phyloP scores from a whole-genome alignment of 1,284 basidiomycete genomes.

The Anthracocystis setariae region DNA sequence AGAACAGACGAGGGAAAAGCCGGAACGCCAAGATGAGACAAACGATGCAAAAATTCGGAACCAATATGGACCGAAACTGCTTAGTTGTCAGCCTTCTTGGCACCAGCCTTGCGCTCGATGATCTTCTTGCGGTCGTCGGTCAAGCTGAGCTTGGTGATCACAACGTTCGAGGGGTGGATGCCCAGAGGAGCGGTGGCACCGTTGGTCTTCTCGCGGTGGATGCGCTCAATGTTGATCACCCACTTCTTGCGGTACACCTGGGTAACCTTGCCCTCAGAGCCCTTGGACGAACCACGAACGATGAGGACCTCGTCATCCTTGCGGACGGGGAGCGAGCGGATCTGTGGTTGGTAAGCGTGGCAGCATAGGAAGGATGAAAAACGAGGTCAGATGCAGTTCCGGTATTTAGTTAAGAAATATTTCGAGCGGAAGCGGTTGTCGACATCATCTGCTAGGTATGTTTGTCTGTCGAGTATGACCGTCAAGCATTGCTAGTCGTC shows the following conservation, averaged over 20 bases:
- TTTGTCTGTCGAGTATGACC: too few species aligned
- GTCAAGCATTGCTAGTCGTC: too few species aligned
- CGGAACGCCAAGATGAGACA: constrained; percentile 4
- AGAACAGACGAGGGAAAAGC: neutral
- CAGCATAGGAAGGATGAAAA: neutral
- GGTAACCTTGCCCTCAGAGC: constrained; percentile 76
- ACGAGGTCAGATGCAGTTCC: constrained; percentile 2
- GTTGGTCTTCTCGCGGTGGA: constrained; percentile 97
- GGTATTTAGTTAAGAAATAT: neutral
- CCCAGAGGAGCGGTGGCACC: constrained; percentile 93
- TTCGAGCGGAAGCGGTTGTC: neutral
- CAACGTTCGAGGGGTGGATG: constrained; percentile 96
- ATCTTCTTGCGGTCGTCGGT: constrained; percentile 67
- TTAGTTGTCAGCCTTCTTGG: constrained; percentile 57
- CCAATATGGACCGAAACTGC: neutral
- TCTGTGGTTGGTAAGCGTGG: constrained; percentile 70
- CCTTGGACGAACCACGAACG: constrained; percentile 79
- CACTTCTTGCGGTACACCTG: constrained; percentile 98
- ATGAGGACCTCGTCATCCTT: constrained; percentile 99
- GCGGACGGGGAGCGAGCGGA: constrained; percentile 92
- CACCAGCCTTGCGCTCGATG: constrained; percentile 62
- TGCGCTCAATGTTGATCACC: constrained; percentile 98
- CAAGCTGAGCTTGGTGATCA: constrained; percentile 73
- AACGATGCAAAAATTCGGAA: neutral
- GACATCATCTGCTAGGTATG: too few species aligned